Conservation (phyloP, 1,284 basidiomycete genomes). For the Leccinum pachyderme region DNA sequence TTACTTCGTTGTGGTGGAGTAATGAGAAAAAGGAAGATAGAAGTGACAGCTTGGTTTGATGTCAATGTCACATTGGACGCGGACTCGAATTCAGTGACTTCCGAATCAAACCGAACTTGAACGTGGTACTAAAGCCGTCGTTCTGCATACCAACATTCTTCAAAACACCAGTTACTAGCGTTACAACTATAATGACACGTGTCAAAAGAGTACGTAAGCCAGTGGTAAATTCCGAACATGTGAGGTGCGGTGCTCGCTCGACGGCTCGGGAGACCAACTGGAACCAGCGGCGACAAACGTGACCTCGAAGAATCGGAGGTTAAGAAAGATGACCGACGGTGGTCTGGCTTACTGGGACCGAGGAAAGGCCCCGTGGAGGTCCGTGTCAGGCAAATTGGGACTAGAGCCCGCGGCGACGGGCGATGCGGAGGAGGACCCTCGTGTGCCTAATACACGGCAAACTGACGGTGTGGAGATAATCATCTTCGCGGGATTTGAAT, state of each 20-base stretch:
- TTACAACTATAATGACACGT: background rate
- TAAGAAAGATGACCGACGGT: constrained; percentile 18
- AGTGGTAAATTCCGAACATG: background rate
- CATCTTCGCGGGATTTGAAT: constrained; percentile 24
- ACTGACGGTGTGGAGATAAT: constrained; percentile 11
- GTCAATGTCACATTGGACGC: constrained; percentile 7
- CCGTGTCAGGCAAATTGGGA: background rate
- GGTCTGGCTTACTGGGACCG: constrained; percentile 14
- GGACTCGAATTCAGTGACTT: constrained; percentile 5
- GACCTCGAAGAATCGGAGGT: constrained; percentile 4
- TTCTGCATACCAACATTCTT: background rate
- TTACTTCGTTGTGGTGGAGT: background rate
- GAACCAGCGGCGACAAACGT: too few relatives aligned
- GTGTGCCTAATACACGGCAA: background rate
- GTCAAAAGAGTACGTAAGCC: constrained; percentile 11
- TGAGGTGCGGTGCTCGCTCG: background rate
- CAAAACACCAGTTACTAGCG: background rate
- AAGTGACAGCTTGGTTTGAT: background rate
- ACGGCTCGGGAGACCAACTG: background rate
- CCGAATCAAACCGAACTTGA: background rate
- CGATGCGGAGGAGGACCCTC: constrained; percentile 4
- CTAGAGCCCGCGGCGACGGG: background rate
- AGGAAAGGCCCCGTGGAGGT: constrained; percentile 8
- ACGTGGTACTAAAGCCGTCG: constrained; percentile 7
- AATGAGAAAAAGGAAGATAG: background rate